Base-by-base conservation (phyloP, 495 filamentous ascomycete genomes). In the Neurospora sp. region DNA sequence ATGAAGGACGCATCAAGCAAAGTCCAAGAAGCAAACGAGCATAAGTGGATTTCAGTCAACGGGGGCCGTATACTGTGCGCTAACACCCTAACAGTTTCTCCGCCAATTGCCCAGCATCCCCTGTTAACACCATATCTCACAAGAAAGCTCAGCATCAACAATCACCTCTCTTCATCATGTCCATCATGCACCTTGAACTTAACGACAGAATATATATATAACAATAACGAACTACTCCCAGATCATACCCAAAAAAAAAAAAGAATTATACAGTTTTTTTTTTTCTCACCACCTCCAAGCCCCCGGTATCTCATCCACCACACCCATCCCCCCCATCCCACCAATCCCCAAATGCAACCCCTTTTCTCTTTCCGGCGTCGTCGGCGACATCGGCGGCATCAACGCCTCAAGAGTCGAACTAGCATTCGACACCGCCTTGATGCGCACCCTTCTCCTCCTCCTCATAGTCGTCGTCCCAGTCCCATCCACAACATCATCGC, bases 241-340 rank as follows among this genome's bases (percentile, higher is more conserved):
- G n/a, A n/a, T 8, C 18, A 44, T 18, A 44, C 0, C 12, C 39
- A 35, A 35, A 40, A 40, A 72, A 69, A 37, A 42, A 69, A 59
- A 71, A 3, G 18, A 42, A 39, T 5, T 31, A 75, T 37, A 11
- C 14, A 46, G 39, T 70, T 23, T 11, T 31, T 66, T 23, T 11
- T 11, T 39, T 75, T 35, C 66, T 69, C 62, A 39, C 76, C 76
- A 77, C 42, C 69, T 72, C 75, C 77, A 78, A 39, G 72, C 70
- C 62, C 77, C 77, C 8, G 77, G 77, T 6, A 77, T 48, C 23
- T 7, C 71, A 1, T 74, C 75, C 9, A 69, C 69, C 38, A 18
- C 35, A 3, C 72, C 69, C 74, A 38, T 31, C 31, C 31, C 37
- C 0, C 40, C 40, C 37, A n/a, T 9, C 44, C 72, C 27, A 20